A percentile compares a stretch with the other conserved stretches of the same genome.
Evolutionary conservation across 1,139 yeast genomes (phyloP).

Genomic region (Suhomyces choctaworum): DNA sequence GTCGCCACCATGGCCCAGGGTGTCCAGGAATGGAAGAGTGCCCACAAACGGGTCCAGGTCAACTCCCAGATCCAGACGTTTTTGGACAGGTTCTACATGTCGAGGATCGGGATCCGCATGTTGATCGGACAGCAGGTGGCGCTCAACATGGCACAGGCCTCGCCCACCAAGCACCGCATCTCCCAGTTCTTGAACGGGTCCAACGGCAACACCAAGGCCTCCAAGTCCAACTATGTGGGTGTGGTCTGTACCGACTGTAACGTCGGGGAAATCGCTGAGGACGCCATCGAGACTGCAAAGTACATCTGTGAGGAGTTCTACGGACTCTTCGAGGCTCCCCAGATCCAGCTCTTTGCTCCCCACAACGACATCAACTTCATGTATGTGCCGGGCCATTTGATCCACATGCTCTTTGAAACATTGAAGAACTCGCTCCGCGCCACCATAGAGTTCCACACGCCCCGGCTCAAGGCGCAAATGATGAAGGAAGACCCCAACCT

Average conservation of each 20-base stretch:
- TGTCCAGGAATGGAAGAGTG: constrained; percentile 81
- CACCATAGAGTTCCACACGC: constrained; percentile 73
- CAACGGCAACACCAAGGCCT: constrained; percentile 13
- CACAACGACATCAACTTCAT: constrained; percentile 66
- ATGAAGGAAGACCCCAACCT: constrained; percentile 45
- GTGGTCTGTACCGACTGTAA: constrained; percentile 81
- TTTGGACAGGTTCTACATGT: constrained; percentile 81
- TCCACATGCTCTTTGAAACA: constrained; percentile 85
- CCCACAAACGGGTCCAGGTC: constrained; percentile 47
- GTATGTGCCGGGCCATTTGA: constrained; percentile 89
- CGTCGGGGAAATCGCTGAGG: constrained; percentile 75
- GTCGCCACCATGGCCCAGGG: constrained; percentile 94
- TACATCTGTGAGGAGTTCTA: constrained; percentile 87
- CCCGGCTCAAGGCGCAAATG: constrained; percentile 39
- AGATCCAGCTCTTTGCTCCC: constrained; percentile 73
- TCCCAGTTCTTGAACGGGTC: constrained; percentile 38
- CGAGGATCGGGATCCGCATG: constrained; percentile 86
- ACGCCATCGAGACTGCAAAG: constrained; percentile 83
- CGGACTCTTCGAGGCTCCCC: constrained; percentile 79
- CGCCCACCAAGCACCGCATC: constrained; percentile 44
- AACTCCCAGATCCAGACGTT: constrained; percentile 74
- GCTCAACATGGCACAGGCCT: constrained; percentile 63
- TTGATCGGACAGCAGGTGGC: constrained; percentile 88
- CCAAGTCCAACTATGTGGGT: constrained; percentile 66
- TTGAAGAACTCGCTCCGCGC: constrained; percentile 82